Conservation (phyloP, 2,329 filamentous ascomycete species). For the Dothistroma pini region DNA sequence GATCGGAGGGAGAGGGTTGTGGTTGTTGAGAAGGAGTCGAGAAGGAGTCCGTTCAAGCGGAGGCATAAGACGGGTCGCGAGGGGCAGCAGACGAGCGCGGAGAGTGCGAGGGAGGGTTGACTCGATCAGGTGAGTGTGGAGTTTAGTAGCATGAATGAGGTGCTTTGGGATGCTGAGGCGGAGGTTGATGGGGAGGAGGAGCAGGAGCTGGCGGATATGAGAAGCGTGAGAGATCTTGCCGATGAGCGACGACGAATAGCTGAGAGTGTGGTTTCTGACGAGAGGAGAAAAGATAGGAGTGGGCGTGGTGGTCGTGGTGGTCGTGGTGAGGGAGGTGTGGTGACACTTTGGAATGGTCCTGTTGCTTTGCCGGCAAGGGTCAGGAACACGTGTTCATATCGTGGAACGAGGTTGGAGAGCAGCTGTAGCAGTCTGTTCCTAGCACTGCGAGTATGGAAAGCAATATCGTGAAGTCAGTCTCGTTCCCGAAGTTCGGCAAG, state of each 20-base stretch:
- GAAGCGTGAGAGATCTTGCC: neutral
- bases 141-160: neutral
- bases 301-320: neutral
- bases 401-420: neutral
- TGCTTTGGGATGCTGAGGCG: neutral
- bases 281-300: neutral
- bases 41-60: neutral
- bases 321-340: neutral
- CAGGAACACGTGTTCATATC: neutral
- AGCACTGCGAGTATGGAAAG: no score
- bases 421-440: neutral
- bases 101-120: neutral
- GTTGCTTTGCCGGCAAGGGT: neutral
- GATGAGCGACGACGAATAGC: neutral
- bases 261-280: neutral
- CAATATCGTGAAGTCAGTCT: no score
- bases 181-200: neutral
- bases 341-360: neutral
- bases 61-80: neutral
- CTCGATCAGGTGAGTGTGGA: neutral
- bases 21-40: neutral
- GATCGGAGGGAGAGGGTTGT: neutral
- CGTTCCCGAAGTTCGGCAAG: no score
- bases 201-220: neutral
- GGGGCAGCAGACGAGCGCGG: neutral